These are phyloP conservation scores for Mycena rebaudengoi DNA, from an alignment of 768 basidiomycete species.

Conservation along the genomic window DNA sequence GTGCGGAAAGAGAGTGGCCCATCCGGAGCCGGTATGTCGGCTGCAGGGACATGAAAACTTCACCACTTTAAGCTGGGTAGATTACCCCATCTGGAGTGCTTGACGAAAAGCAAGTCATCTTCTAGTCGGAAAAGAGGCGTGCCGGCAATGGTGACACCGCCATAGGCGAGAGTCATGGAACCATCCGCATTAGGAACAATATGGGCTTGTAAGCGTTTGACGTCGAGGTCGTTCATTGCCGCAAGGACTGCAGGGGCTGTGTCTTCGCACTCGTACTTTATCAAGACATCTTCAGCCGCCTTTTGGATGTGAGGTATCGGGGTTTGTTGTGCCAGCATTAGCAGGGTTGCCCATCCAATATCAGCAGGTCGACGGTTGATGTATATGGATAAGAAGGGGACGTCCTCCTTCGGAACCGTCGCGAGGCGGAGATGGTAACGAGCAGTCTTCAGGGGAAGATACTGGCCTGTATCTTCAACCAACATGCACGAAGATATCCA, in stretches of 20 bases:
- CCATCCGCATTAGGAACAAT: neutral
- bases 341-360: neutral
- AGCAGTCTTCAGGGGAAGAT: neutral
- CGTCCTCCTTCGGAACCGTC: neutral
- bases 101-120: neutral
- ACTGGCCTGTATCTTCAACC: neutral
- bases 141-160: neutral
- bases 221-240: neutral
- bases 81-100: neutral
- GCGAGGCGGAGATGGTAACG: neutral
- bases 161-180: neutral
- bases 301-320: no score
- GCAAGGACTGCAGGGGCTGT: no score
- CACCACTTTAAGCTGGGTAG: neutral
- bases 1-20: neutral
- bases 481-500: no score
- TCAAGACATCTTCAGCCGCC: no score
- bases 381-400: neutral
- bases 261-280: no score
- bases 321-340: no score
- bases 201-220: neutral
- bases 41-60: neutral
- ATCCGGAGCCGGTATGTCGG: neutral
- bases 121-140: neutral
- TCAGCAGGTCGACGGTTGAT: neutral